Evolutionary conservation across 148 eudicot genomes (phyloP), one percentile per base, ranked within the genome.

Genomic region (Spergularia bocconei): DNA sequence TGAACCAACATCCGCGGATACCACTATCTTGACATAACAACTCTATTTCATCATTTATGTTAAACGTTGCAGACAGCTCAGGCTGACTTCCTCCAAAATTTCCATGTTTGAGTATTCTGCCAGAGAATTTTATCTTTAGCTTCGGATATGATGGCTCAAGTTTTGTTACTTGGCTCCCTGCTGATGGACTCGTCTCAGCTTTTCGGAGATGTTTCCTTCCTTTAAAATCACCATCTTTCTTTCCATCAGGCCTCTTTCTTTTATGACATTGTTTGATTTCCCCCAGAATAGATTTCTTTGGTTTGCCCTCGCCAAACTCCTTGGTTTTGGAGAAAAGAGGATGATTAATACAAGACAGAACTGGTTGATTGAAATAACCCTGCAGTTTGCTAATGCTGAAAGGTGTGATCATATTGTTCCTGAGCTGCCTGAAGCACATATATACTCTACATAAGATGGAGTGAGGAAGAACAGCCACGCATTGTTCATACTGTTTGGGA

Each of bases 1-100:
- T 93, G 82, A 89, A 93, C 98, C 98, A 93, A 74, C 98, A 93
- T 58, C 98, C 93, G 77, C 98, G 85, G 61, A 93, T 75, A 48
- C 98, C 97, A 79, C 98, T 91, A 74, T 93, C 98, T 81, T 91
- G 96, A 83, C 87, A 85, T 58, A 93, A 85, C 73, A 89, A 75
- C 79, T 93, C 98, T 74, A 91, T 81, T 77, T 89, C 87, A 9
- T 85, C 93, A 80, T 86, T 81, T 54, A 79, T 80, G 54, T 82
- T 81, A 75, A 91, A 83, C 21, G 44, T 29, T 4, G 70, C 65
- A 38, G 71, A 62, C 71, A 79, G 33, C 78, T 59, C 74, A 77
- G 36, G 36, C 73, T 68, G 79, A 50, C 50, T 47, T 51, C 69
- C 87, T 39, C 69, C 75, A 58, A 25, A 8, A 0, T 67, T 68